Evolutionary conservation across 139 green algal species (phyloP).

Genomic region (Picochlorum costavermella): DNA sequence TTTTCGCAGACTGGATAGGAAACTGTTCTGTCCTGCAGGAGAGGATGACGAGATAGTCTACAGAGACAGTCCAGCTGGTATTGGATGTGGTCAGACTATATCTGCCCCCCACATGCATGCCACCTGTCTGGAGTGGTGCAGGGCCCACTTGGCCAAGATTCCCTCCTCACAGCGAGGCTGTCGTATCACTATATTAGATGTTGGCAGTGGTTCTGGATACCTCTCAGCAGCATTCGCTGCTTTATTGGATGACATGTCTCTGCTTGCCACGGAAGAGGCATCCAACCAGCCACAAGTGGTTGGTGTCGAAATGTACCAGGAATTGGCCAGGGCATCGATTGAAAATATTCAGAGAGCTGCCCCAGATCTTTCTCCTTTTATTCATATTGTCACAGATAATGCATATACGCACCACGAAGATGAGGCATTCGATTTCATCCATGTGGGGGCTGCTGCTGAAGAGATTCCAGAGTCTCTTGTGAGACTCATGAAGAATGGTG

Average conservation of each 20-base stretch:
- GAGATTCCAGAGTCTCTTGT: slow-evolving; percentile 56
- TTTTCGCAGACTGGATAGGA: slow-evolving; percentile 1
- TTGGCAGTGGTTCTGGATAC: slow-evolving; percentile 75
- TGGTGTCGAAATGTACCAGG: slow-evolving; percentile 23
- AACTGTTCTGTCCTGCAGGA: background rate
- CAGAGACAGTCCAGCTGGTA: slow-evolving; percentile 16
- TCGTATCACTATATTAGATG: slow-evolving; percentile 55
- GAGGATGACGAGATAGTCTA: slow-evolving; percentile 14
- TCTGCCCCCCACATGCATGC: slow-evolving; percentile 93
- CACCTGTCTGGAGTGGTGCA: slow-evolving; percentile 75
- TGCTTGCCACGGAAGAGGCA: background rate
- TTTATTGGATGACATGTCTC: slow-evolving; percentile 28
- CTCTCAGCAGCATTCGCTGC: slow-evolving; percentile 67
- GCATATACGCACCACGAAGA: slow-evolving; percentile 19
- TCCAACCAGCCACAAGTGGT: slow-evolving; percentile 14
- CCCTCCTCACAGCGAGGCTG: slow-evolving; percentile 6
- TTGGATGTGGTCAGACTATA: slow-evolving; percentile 61
- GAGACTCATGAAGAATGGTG: slow-evolving; percentile 44
- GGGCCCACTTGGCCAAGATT: slow-evolving; percentile 47
- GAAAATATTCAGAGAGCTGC: slow-evolving; percentile 3
- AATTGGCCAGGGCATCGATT: slow-evolving; percentile 8
- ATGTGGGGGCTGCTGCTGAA: slow-evolving; percentile 83
- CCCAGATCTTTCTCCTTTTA: background rate
- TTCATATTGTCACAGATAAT: slow-evolving; percentile 21
- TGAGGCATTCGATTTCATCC: slow-evolving; percentile 80